These are phyloP conservation scores for Prunus mira DNA, from an alignment of 306 rosid genomes.

Conservation along the genomic window DNA sequence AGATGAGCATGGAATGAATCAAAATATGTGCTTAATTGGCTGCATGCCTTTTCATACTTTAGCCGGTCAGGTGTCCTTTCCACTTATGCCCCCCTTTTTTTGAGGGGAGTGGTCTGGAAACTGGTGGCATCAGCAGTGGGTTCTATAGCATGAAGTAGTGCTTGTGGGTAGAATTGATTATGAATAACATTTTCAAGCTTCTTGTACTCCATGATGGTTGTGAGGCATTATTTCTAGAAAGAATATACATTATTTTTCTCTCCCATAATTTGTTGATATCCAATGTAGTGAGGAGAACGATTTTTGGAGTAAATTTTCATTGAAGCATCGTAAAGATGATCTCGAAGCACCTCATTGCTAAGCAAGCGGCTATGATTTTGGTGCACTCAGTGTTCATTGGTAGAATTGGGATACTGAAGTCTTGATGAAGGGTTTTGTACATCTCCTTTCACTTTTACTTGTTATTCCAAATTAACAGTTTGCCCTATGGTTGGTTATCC, in stretches of 20 bases:
- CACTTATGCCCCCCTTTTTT: not conserved
- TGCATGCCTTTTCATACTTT: not conserved
- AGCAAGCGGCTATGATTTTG: not conserved
- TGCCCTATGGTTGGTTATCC: too few relatives aligned
- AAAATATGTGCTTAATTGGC: not conserved
- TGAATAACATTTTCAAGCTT: not conserved
- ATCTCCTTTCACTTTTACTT: not conserved
- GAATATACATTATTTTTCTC: not conserved
- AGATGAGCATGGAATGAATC: slow-evolving; percentile 2
- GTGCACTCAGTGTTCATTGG: not conserved
- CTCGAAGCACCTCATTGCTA: not conserved
- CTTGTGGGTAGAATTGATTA: not conserved
- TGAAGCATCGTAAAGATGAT: not conserved
- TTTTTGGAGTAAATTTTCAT: not conserved
- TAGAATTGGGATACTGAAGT: not conserved
- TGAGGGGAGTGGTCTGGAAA: not conserved
- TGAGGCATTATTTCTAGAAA: not conserved
- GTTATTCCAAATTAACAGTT: not conserved
- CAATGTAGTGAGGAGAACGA: not conserved
- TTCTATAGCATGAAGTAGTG: not conserved
- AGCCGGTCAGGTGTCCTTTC: not conserved
- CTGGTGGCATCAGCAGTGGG: not conserved
- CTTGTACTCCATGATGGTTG: not conserved
- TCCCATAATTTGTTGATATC: not conserved
- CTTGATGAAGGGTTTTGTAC: not conserved